These are phyloP conservation scores for Pisolithus marmoratus DNA, from an alignment of 768 basidiomycete species.

Conservation along the genomic window DNA sequence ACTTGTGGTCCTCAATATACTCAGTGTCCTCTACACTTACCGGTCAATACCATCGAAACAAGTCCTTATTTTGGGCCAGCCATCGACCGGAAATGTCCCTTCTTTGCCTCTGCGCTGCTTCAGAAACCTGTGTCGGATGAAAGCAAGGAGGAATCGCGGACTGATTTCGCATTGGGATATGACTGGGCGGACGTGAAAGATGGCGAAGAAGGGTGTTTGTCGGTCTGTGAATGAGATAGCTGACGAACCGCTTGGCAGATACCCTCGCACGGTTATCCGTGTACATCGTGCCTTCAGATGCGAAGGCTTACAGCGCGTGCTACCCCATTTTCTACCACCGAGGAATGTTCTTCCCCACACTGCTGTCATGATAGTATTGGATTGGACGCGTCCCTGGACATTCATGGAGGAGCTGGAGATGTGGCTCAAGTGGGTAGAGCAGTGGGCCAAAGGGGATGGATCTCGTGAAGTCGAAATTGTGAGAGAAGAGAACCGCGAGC, in stretches of 20 bases:
- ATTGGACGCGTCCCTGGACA: constrained; percentile 94
- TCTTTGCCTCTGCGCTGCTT: constrained; percentile 62
- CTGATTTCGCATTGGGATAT: constrained; percentile 86
- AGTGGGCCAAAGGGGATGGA: constrained; percentile 65
- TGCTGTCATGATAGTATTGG: constrained; percentile 77
- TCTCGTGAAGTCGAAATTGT: constrained; percentile 68
- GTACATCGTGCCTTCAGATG: constrained; percentile 82
- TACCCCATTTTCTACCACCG: constrained; percentile 79
- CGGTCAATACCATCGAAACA: constrained; percentile 84
- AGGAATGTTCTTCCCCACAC: constrained; percentile 61
- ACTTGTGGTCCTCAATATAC: constrained; percentile 91
- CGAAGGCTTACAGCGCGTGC: constrained; percentile 62
- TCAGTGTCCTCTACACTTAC: constrained; percentile 76
- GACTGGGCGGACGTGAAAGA: constrained; percentile 88
- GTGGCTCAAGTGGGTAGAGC: constrained; percentile 86
- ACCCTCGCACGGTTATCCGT: constrained; percentile 85
- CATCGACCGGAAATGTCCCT: constrained; percentile 75
- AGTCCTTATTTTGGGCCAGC: constrained; percentile 76
- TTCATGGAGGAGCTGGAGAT: constrained; percentile 80
- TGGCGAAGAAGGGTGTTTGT: constrained; percentile 75
- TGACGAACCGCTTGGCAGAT: constrained; percentile 42
- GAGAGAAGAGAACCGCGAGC: constrained; percentile 77
- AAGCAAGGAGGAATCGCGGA: constrained; percentile 50
- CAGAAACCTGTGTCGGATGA: constrained; percentile 59
- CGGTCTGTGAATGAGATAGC: neutral